Evolutionary conservation across 1,284 basidiomycete species (phyloP).

Genomic region (Puccinia triticina): DNA sequence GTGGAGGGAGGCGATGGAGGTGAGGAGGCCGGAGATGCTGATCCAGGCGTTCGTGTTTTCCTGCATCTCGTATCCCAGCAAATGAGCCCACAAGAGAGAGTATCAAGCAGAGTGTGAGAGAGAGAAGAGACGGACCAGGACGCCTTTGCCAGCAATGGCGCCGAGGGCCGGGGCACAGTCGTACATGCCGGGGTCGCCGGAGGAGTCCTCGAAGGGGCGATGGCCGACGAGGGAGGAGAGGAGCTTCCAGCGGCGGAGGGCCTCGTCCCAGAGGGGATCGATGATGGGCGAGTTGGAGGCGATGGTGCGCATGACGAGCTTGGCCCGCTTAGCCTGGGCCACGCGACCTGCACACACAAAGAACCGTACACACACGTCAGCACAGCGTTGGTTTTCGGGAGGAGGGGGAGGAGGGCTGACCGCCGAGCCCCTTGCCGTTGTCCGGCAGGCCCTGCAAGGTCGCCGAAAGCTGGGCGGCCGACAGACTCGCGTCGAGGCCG

Average conservation of each 20-base stretch:
- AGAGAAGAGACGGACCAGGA: slow-evolving; percentile 30
- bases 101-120: not conserved
- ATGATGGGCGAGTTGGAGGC: slow-evolving; percentile 32
- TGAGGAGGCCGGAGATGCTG: slow-evolving; percentile 48
- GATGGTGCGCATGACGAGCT: slow-evolving; percentile 46
- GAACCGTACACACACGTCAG: too few species aligned
- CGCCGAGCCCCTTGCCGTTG: too few species aligned
- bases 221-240: slow-evolving; percentile 43
- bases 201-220: slow-evolving; percentile 45
- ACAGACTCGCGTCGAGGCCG: slow-evolving; percentile 39
- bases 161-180: slow-evolving; percentile 14
- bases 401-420: too few species aligned
- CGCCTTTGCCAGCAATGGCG: slow-evolving; percentile 43
- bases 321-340: slow-evolving; percentile 49
- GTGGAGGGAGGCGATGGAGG: slow-evolving; percentile 42
- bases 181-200: slow-evolving; percentile 30
- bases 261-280: slow-evolving; percentile 48
- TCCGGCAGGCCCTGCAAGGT: slow-evolving; percentile 48
- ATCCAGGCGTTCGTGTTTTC: slow-evolving; percentile 52
- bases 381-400: too few species aligned
- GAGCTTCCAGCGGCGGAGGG: slow-evolving; percentile 45
- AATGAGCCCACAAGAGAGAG: not conserved
- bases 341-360: slow-evolving; percentile 31
- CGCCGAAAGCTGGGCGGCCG: slow-evolving; percentile 21
- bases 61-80: not conserved